Evolutionary conservation across 306 rosid species (phyloP), one percentile per base, ranked within the genome.

Genomic region (Dalbergia cochinchinensis): DNA sequence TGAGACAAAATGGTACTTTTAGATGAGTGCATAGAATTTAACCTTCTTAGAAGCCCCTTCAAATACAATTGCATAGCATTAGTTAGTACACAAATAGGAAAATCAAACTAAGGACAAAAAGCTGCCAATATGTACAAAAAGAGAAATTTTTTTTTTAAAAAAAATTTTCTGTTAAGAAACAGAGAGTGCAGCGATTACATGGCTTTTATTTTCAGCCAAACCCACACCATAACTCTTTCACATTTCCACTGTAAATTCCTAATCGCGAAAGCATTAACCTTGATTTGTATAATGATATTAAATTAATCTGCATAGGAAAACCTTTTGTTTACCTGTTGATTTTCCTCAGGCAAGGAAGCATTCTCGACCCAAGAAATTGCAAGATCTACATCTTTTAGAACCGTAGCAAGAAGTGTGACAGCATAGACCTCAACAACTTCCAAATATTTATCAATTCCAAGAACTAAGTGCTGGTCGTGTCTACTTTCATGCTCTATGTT

Each of bases 301-400:
- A 34, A 33, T 47, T 55, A 67, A 37, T 64, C 59, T 31, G 45
- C 8, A 45, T 41, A 77, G 14, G 18, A 59, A 20, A 20, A 67
- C 18, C 18, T 51, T 41, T 50, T 54, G n/a, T 63, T 83, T 88
- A 92, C 98, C 94, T 92, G 97, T 59, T 87, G 85, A 59, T 83
- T 86, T 71, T 84, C 90, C 80, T 89, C 87, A 0, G 97, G 97
- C 73, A 94, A 80, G 69, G 88, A 78, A 70, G 97, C 95, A 79
- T 84, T 91, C 75, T 87, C 89, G 67, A 92, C 86, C 97, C 97
- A 94, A 11, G 89, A 85, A 80, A 91, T 83, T 20, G 99, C 97
- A 35, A 82, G 84, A 50, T 90, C 81, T 5, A 85, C 62, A 67
- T 88, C 85, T 62, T 89, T 78, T 72, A 71, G 69, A 84, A 78